phyloP scores from a whole-genome alignment of 2,329 filamentous ascomycete species.

The Ceratocystiopsis sp. region DNA sequence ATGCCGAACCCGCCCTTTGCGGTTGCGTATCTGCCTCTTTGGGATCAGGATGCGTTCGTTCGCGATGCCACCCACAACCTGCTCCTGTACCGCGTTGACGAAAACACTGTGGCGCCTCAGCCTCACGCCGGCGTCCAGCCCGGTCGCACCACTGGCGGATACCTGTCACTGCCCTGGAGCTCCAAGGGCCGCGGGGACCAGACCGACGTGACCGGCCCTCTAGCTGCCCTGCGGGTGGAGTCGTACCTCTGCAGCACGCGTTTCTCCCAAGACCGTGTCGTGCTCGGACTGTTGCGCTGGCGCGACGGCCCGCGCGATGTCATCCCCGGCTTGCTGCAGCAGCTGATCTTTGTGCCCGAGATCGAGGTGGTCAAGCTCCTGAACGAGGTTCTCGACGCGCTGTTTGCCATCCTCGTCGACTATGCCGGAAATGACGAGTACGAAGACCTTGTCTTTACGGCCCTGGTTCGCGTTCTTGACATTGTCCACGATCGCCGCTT shows the following conservation, averaged over 20 bases:
- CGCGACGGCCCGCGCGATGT: constrained; percentile 56
- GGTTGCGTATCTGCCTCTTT: constrained; percentile 80
- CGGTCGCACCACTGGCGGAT: constrained; percentile 56
- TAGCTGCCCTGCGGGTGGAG: constrained; percentile 62
- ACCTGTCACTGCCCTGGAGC: constrained; percentile 70
- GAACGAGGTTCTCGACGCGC: constrained; percentile 71
- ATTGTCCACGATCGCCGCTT: constrained; percentile 92
- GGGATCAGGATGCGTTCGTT: constrained; percentile 82
- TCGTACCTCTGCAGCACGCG: constrained; percentile 89
- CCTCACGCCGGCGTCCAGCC: constrained; percentile 20
- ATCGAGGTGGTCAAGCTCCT: constrained; percentile 95
- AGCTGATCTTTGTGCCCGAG: constrained; percentile 84
- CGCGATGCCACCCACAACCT: constrained; percentile 69
- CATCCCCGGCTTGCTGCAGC: constrained; percentile 56
- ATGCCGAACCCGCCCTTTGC: constrained; percentile 79
- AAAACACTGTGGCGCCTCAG: constrained; percentile 57
- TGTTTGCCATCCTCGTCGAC: constrained; percentile 84
- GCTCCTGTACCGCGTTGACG: constrained; percentile 80
- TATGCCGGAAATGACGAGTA: constrained; percentile 83
- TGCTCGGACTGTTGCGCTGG: constrained; percentile 77
- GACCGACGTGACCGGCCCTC: constrained; percentile 60
- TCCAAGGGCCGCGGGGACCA: constrained; percentile 48
- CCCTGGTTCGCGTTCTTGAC: constrained; percentile 73
- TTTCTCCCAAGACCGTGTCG: constrained; percentile 79
- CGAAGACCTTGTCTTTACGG: constrained; percentile 82